phyloP scores from a whole-genome alignment of 1,284 basidiomycete genomes.

The Heterobasidion irregulare region DNA sequence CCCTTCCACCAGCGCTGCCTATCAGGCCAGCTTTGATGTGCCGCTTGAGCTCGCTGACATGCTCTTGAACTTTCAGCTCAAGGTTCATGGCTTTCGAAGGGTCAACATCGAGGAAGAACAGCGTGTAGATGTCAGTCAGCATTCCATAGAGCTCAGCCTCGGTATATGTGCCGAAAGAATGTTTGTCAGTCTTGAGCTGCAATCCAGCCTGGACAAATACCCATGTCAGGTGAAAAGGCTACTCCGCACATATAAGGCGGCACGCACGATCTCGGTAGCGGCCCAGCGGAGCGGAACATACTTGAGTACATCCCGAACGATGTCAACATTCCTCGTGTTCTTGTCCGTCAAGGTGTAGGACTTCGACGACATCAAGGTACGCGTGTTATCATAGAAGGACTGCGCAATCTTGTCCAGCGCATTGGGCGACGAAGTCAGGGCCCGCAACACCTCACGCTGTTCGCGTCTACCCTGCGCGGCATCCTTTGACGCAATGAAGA shows the following conservation, averaged over 20 bases:
- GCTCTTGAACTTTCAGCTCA: constrained; percentile 37
- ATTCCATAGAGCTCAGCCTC: constrained; percentile 53
- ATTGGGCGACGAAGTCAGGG: constrained; percentile 37
- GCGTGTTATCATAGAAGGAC: constrained; percentile 58
- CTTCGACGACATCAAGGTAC: constrained; percentile 40
- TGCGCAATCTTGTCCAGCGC: constrained; percentile 38
- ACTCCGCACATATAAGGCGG: neutral
- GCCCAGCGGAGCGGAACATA: constrained; percentile 61
- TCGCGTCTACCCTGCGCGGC: constrained; percentile 31
- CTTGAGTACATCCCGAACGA: constrained; percentile 66
- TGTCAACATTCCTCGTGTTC: constrained; percentile 47
- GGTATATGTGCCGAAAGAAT: constrained; percentile 50
- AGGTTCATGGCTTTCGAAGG: constrained; percentile 45
- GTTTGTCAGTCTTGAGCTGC: constrained; percentile 51
- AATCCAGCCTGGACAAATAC: constrained; percentile 53
- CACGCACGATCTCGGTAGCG: constrained; percentile 56
- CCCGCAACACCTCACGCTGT: constrained; percentile 38
- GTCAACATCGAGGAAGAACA: constrained; percentile 68
- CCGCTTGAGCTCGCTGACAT: constrained; percentile 43
- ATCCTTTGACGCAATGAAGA: constrained; percentile 49
- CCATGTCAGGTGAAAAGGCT: neutral
- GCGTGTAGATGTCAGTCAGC: constrained; percentile 64
- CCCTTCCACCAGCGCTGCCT: constrained; percentile 5
- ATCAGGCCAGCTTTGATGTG: constrained; percentile 39
- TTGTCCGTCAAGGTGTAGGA: constrained; percentile 48